Conservation (phyloP, 768 basidiomycete genomes). For the Leccinellum rugosiceps region DNA sequence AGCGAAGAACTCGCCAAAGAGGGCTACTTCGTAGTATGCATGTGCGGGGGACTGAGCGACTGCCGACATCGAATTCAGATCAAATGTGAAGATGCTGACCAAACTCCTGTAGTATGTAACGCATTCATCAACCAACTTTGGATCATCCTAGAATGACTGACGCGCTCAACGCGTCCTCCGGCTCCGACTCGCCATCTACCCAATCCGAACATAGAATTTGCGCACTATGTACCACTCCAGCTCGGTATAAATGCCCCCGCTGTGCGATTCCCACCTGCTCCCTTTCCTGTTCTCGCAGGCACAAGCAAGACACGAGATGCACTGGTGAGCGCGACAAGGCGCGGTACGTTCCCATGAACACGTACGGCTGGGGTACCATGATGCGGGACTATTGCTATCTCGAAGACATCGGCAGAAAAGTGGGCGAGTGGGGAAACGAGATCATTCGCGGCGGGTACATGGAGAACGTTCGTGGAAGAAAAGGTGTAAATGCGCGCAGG, state of each 20-base stretch:
- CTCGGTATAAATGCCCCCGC: constrained; percentile 79
- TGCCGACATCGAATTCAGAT: constrained; percentile 16
- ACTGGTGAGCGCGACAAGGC: constrained; percentile 72
- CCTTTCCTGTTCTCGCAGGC: constrained; percentile 58
- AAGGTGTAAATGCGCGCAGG: constrained; percentile 15
- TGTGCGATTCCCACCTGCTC: constrained; percentile 75
- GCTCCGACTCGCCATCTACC: not conserved
- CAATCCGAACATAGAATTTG: constrained; percentile 38
- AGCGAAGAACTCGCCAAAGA: constrained; percentile 79
- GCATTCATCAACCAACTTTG: too few relatives aligned
- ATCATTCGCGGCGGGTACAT: constrained; percentile 61
- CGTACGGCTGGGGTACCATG: constrained; percentile 83
- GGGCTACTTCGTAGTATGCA: constrained; percentile 78
- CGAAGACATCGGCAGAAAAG: constrained; percentile 76
- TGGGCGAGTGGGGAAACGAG: constrained; percentile 70
- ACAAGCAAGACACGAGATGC: constrained; percentile 63
- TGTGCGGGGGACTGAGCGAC: constrained; percentile 38
- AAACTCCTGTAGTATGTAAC: too few relatives aligned
- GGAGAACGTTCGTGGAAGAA: constrained; percentile 21
- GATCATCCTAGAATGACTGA: constrained; percentile 8
- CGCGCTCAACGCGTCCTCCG: constrained; percentile 1
- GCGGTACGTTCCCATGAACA: constrained; percentile 75
- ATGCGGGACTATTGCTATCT: constrained; percentile 87
- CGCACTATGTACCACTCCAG: constrained; percentile 44
- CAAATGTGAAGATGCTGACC: not conserved